phyloP scores from a whole-genome alignment of 768 basidiomycete genomes.

The Boletus rufocinnamomeus region DNA sequence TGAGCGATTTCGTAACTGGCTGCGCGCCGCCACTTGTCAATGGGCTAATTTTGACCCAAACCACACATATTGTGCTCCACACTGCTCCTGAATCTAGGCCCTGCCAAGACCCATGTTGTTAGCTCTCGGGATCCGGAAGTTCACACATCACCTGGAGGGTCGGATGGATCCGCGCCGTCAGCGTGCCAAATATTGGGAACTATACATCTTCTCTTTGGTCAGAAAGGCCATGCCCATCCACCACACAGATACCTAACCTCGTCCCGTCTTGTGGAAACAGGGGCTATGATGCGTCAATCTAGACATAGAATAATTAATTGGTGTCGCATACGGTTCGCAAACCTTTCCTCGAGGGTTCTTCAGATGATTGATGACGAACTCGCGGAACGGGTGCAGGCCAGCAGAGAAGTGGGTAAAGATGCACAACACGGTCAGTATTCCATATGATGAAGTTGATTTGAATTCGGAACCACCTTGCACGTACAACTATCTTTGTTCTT shows the following conservation, averaged over 20 bases:
- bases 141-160: constrained; percentile 2
- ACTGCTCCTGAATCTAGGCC: neutral
- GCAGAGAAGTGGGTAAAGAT: neutral
- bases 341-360: neutral
- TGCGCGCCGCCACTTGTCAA: no score
- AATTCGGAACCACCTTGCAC: neutral
- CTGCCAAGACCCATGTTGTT: neutral
- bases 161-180: neutral
- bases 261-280: neutral
- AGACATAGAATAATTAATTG: neutral
- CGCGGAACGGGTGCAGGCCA: neutral
- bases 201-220: neutral
- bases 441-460: neutral
- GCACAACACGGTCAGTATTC: neutral
- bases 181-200: neutral
- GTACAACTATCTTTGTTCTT: neutral
- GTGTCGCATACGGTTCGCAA: neutral
- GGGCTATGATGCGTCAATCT: neutral
- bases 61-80: neutral
- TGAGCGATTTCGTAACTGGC: neutral
- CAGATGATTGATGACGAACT: neutral
- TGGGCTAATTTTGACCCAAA: neutral
- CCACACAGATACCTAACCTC: neutral
- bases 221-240: neutral
- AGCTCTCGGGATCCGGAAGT: neutral